A percentile compares a stretch with the other conserved stretches of the same genome.
Evolutionary conservation across 495 filamentous ascomycete genomes (phyloP).

Genomic region (Lophiostoma macrostomum): DNA sequence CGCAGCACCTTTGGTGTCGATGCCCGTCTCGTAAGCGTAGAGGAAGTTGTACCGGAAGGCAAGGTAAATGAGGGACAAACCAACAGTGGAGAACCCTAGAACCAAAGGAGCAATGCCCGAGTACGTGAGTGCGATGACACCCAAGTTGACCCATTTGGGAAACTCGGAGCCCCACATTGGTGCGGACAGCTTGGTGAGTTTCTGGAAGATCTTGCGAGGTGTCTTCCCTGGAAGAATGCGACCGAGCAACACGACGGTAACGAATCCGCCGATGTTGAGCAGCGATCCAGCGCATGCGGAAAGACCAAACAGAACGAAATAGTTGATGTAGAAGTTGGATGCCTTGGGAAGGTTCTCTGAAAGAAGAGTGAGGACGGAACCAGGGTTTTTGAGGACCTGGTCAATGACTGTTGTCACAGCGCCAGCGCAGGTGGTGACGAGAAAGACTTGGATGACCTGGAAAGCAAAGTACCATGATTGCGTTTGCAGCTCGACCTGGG

Average conservation of each 20-base stretch:
- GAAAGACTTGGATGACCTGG: constrained; percentile 92
- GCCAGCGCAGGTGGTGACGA: constrained; percentile 77
- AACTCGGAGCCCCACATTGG: constrained; percentile 86
- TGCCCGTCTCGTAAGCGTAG: constrained; percentile 77
- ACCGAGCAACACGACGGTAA: constrained; percentile 75
- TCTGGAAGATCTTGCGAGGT: constrained; percentile 71
- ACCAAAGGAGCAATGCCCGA: constrained; percentile 88
- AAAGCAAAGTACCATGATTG: constrained; percentile 95
- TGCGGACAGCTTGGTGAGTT: constrained; percentile 61
- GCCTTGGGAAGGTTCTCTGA: constrained; percentile 72
- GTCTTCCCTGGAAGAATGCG: constrained; percentile 61
- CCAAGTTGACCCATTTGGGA: constrained; percentile 80
- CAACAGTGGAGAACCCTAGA: constrained; percentile 80
- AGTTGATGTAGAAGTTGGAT: constrained; percentile 93
- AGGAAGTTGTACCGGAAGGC: constrained; percentile 95
- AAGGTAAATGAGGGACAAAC: constrained; percentile 82
- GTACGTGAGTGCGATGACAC: constrained; percentile 85
- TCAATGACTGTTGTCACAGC: constrained; percentile 67
- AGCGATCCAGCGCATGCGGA: constrained; percentile 74
- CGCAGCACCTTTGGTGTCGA: constrained; percentile 88
- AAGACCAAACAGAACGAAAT: constrained; percentile 90
- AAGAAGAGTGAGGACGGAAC: constrained; percentile 59
- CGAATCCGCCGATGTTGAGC: constrained; percentile 72
- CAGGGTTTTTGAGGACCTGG: constrained; percentile 64
- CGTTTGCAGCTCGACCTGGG: constrained; percentile 77